Evolutionary conservation across 306 rosid species (phyloP), one percentile per base, ranked within the genome.

Genomic region (Aeschynomene evenia): DNA sequence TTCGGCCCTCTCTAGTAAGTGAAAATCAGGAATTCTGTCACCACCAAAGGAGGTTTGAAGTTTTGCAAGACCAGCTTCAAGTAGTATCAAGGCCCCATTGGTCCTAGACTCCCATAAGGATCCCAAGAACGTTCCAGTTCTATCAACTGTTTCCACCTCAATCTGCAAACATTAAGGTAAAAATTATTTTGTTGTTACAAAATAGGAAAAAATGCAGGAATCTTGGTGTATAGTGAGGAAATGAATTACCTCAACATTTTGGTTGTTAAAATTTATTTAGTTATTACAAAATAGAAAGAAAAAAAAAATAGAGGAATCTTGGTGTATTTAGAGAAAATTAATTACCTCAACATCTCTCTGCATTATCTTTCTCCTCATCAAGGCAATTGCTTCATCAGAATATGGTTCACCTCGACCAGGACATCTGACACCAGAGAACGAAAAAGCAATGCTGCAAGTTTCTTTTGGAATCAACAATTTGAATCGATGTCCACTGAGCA

Each of bases 401-500:
- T 85, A 87, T 16, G 91, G 92, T 79, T 94, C 99, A 51, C 79
- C 89, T 57, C 99, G 99, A 70, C 97, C 99, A 29, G 97, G 89
- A 83, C 99, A 94, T 64, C 97, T 85, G 66, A 94, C 97, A 59
- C 99, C 99, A 28, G 99, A 94, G 70, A 94, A 84, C 22, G 99
- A 60, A 52, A 94, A 89, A 18, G 99, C 97, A 76, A 94, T 89
- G 83, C 96, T 94, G 79, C 99, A 94, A 2, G 99, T 94, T 82
- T 94, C 97, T 86, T 88, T 89, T 48, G 99, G 99, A 84, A 94
- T 89, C 83, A 91, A 85, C 81, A 94, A 74, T 79, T 94, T 94
- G 83, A 89, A 94, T 31, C 99, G 99, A 79, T 94, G 99, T n/a
- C 99, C 99, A 71, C 99, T 94, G 66, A 94, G 87, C 70, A 94